Evolutionary conservation across 805 yeast genomes (phyloP).

Genomic region (Candida incommunis): DNA sequence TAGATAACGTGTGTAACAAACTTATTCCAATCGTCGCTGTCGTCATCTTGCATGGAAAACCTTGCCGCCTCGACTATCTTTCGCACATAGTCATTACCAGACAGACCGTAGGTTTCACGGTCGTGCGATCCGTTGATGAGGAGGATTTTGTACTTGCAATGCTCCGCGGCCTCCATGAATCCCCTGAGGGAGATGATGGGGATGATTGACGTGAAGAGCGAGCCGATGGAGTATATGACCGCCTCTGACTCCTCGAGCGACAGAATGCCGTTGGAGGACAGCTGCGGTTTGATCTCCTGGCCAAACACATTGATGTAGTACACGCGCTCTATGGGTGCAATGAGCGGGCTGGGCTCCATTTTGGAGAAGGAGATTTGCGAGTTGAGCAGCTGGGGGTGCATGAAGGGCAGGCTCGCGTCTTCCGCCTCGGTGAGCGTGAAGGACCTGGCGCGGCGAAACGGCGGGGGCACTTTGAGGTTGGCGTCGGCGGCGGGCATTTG

Average conservation of each 20-base stretch:
- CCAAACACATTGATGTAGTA: conserved; percentile 81
- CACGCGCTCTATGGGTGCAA: conserved; percentile 58
- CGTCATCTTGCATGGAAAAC: not conserved
- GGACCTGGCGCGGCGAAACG: conserved; percentile 23
- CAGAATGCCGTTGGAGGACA: conserved; percentile 45
- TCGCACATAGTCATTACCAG: conserved; percentile 43
- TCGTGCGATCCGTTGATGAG: conserved; percentile 64
- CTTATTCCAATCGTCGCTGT: conserved; percentile 24
- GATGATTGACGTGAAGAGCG: conserved; percentile 72
- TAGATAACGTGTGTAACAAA: conserved; percentile 54
- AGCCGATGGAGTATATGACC: conserved; percentile 70
- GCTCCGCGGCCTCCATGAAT: conserved; percentile 44
- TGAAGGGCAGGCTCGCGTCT: conserved; percentile 55
- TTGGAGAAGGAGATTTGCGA: conserved; percentile 68
- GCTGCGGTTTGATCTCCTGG: conserved; percentile 66
- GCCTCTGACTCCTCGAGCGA: conserved; percentile 35
- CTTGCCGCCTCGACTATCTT: conserved; percentile 35
- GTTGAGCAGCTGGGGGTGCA: conserved; percentile 60
- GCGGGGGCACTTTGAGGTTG: conserved; percentile 13
- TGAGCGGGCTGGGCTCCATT: conserved; percentile 42
- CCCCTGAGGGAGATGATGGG: conserved; percentile 69
- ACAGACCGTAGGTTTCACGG: conserved; percentile 63
- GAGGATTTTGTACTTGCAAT: conserved; percentile 28
- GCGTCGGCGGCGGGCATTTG: conserved; percentile 8
- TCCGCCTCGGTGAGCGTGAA: conserved; percentile 24